Evolutionary conservation across 352 stramenopile species (phyloP).

Genomic region (Phytophthora idaei): DNA sequence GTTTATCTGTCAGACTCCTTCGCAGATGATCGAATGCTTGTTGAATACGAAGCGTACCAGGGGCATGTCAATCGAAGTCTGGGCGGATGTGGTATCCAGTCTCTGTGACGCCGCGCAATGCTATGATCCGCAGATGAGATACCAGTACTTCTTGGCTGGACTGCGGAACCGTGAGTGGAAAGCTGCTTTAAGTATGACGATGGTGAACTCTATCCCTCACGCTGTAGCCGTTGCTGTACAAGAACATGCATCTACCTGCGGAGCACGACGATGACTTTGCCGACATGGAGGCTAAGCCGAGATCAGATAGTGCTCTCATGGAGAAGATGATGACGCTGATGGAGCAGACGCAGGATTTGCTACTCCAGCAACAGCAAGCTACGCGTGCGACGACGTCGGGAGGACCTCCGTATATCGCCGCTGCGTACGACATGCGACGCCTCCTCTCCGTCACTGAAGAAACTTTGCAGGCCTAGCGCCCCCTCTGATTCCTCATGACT

Average conservation of each 20-base stretch:
- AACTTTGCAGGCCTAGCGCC: background rate
- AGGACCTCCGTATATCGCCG: background rate
- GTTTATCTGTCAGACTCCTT: no score
- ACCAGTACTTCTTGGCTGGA: background rate
- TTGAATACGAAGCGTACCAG: no score
- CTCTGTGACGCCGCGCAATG: no score
- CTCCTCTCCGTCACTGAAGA: background rate
- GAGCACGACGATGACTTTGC: background rate
- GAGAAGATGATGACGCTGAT: background rate
- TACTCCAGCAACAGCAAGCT: background rate
- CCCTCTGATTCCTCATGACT: background rate
- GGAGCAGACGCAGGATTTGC: background rate
- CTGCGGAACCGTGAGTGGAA: background rate
- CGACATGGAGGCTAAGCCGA: background rate
- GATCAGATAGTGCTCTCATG: no score
- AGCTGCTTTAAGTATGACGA: background rate
- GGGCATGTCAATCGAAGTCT: no score
- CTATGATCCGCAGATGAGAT: no score
- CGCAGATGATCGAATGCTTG: no score
- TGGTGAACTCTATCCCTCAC: background rate
- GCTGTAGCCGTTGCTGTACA: background rate
- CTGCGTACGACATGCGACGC: background rate
- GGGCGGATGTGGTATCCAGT: no score
- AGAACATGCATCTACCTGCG: background rate
- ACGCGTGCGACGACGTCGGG: background rate